A percentile compares a stretch with the other conserved stretches of the same genome.
Evolutionary conservation across 2,329 filamentous ascomycete genomes (phyloP).

Genomic region (Blastomyces emzantsi): DNA sequence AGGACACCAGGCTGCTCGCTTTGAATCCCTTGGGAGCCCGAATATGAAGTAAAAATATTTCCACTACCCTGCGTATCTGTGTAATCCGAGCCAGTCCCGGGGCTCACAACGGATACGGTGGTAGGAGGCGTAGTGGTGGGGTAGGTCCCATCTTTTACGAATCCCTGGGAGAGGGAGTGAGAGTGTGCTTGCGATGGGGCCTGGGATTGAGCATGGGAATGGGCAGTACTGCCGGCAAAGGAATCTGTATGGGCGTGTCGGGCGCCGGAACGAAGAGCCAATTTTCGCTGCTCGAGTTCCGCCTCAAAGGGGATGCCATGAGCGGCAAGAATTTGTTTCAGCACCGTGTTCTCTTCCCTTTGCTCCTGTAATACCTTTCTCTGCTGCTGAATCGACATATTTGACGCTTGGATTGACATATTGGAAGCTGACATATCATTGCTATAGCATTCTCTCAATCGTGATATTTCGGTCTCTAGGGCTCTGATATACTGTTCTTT

Average conservation of each 20-base stretch:
- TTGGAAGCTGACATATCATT: slow-evolving; percentile 55
- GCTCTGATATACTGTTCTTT: slow-evolving; percentile 95
- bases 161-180: slow-evolving; percentile 10
- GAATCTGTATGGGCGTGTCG: slow-evolving; percentile 30
- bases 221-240: slow-evolving; percentile 33
- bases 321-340: slow-evolving; percentile 54
- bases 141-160: slow-evolving; percentile 20
- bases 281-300: slow-evolving; percentile 34
- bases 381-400: slow-evolving; percentile 48
- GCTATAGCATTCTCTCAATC: slow-evolving; percentile 66
- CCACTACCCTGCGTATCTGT: slow-evolving; percentile 8
- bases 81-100: slow-evolving; percentile 19
- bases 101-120: slow-evolving; percentile 28
- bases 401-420: slow-evolving; percentile 35
- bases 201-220: slow-evolving; percentile 24
- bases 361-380: slow-evolving; percentile 66
- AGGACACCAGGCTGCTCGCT: slow-evolving; percentile 2
- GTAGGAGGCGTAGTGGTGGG: slow-evolving; percentile 26
- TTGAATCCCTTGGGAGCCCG: slow-evolving; percentile 18
- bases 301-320: slow-evolving; percentile 52
- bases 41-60: slow-evolving; percentile 26
- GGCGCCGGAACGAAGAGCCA: slow-evolving; percentile 20
- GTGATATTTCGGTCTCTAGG: slow-evolving; percentile 81
- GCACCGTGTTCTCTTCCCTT: slow-evolving; percentile 67
- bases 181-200: slow-evolving; percentile 1